Evolutionary conservation across 805 yeast species (phyloP), one percentile per base, ranked within the genome.

Genomic region (Diddensiella caesifluorescens): DNA sequence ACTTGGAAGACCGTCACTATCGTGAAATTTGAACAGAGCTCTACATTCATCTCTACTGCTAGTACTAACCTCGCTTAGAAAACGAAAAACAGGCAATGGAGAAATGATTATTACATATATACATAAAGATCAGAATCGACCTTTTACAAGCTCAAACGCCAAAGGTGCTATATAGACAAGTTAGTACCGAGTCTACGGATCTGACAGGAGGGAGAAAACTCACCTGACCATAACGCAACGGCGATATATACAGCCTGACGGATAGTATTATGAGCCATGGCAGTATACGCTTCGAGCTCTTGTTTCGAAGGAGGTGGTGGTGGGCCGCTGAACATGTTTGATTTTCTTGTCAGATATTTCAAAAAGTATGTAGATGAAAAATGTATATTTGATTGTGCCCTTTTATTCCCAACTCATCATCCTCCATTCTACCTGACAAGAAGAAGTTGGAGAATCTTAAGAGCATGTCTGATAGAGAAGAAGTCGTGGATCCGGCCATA

Each of bases 141-240:
- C 65, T 47, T 54, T 56, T 52, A 63, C 53, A 31, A 63, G 58
- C 49, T 63, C 65, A 45, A 63, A 51, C 31, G 65, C 68, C 38
- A 61, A 53, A 28, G 68, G 68, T 39, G 67, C 63, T 57, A 25
- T n/a, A n/a, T n/a, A n/a, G n/a, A 5, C 12, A n/a, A 38, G 30
- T 18, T 38, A 38, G 26, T 13, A 6, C 13, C 22, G 6, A 13
- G 23, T 15, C n/a, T 15, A n/a, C 13, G 7, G 9, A 31, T 25
- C 10, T 20, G 42, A 23, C 28, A 5, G 15, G n/a, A 5, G 16
- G 39, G 5, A 6, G 4, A 5, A 20, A 6, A 51, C 58, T 35
- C 45, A 61, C 65, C 61, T 30, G 62, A 49, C 68, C 69, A 65
- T 27, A 65, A 56, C n/a, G 64, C 65, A 26, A 56, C 62, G 22